Evolutionary conservation across 2,329 filamentous ascomycete genomes (phyloP), one percentile per base, ranked within the genome.

Genomic region (Hawksworthiomyces lignivorus): DNA sequence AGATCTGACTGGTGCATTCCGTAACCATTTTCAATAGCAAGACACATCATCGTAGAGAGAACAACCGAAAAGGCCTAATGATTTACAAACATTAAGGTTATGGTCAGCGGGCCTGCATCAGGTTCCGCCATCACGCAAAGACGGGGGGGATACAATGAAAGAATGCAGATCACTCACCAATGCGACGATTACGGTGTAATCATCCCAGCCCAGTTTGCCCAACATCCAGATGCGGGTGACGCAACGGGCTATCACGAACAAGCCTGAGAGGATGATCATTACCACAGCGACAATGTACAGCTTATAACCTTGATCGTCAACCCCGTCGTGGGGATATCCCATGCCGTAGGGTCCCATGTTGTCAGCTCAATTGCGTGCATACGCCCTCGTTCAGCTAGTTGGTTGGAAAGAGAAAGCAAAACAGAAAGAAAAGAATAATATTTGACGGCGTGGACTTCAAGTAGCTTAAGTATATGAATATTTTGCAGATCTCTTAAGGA

Each of bases 1-100:
- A 49, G 28, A 31, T 49, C 41, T 17, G 31, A 30, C 27, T 39
- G 36, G 44, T 47, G 47, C 44, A 47, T 47, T 26, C 44, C 47
- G 18, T 49, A 47, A 11, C 47, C 47, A 17, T 45, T 45, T 12
- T 34, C 19, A 32, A 48, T 46, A 29, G 46, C 46, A 8, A 48
- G 44, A 9, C 36, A 37, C 43, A 48, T 48, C 24, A 39, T 32
- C n/a, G 27, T 28, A 3, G 45, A 44, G 20, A 47, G 31, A 21
- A 47, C 27, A 14, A 47, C 18, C 19, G 45, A 47, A 22, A 44
- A 44, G 27, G 22, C 29, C 45, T 47, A 15, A 19, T n/a, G n/a
- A n/a, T n/a, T n/a, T n/a, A n/a, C n/a, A n/a, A n/a, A n/a, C n/a
- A n/a, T n/a, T n/a, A n/a, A n/a, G n/a, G n/a, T n/a, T n/a, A n/a